Conservation (phyloP, 805 yeast genomes). For the Wickerhamiella kurtzmanii region DNA sequence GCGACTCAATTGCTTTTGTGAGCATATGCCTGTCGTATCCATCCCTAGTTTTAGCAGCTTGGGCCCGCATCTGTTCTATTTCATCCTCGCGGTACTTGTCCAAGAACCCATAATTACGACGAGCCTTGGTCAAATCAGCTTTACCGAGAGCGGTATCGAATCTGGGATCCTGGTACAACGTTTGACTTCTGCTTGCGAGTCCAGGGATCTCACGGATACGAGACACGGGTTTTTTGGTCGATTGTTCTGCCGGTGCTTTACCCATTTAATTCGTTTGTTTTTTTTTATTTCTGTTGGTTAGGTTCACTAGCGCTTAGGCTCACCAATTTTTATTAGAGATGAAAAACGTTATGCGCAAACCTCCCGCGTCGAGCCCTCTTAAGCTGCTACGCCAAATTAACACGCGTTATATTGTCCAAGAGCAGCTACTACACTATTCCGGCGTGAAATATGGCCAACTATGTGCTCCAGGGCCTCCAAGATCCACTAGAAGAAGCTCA, state of each 20-base stretch:
- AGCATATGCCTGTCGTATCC: conserved; percentile 29
- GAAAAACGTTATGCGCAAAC: not conserved
- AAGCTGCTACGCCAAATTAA: no score
- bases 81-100: conserved; percentile 77
- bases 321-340: not conserved
- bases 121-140: conserved; percentile 51
- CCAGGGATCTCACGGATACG: conserved; percentile 54
- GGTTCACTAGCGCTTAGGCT: no score
- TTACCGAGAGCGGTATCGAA: conserved; percentile 85
- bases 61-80: conserved; percentile 41
- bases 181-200: conserved; percentile 24
- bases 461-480: conserved; percentile 10
- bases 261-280: conserved; percentile 42
- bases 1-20: conserved; percentile 24
- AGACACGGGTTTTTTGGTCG: conserved; percentile 60
- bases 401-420: no score
- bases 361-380: not conserved
- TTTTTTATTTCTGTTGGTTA: conserved; percentile 1
- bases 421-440: not conserved
- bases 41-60: conserved; percentile 36
- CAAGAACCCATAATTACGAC: conserved; percentile 71
- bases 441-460: not conserved
- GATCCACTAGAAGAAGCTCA: conserved; percentile 9
- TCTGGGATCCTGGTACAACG: conserved; percentile 64
- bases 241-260: conserved; percentile 78